Evolutionary conservation across 371 early-diverging fungal genomes (phyloP).

Genomic region (Choanephora cucurbitarum): DNA sequence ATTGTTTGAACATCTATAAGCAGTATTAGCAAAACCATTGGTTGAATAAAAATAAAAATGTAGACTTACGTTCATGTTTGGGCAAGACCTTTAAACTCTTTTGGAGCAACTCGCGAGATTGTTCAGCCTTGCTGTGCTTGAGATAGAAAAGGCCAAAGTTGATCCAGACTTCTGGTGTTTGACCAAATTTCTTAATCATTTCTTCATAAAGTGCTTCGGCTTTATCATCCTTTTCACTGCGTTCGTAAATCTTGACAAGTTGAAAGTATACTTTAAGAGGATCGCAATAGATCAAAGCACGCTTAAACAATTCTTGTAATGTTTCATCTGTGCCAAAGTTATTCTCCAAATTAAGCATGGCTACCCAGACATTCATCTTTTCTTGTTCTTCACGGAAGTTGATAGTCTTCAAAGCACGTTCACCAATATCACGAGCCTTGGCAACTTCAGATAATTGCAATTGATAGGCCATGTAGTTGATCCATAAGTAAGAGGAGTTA

Average conservation of each 20-base stretch:
- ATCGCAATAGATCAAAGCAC: slow-evolving; percentile 80
- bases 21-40: slow-evolving; percentile 6
- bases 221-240: slow-evolving; percentile 74
- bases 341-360: slow-evolving; percentile 92
- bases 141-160: slow-evolving; percentile 79
- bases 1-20: slow-evolving; percentile 69
- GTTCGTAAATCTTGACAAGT: slow-evolving; percentile 87
- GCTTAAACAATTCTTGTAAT: slow-evolving; percentile 79
- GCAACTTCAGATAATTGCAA: slow-evolving; percentile 86
- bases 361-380: slow-evolving; percentile 95
- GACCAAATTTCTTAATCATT: slow-evolving; percentile 84
- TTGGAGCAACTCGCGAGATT: slow-evolving; percentile 79
- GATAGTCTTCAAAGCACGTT: slow-evolving; percentile 93
- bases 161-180: slow-evolving; percentile 89
- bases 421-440: slow-evolving; percentile 90
- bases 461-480: slow-evolving; percentile 97
- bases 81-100: slow-evolving; percentile 79
- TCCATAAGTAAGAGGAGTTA: slow-evolving; percentile 95
- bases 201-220: slow-evolving; percentile 76
- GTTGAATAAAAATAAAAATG: too few species aligned
- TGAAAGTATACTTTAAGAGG: slow-evolving; percentile 87
- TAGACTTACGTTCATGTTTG: slow-evolving; percentile 85
- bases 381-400: slow-evolving; percentile 92
- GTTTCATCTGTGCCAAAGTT: slow-evolving; percentile 84
- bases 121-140: slow-evolving; percentile 68